Evolutionary conservation across 2,329 filamentous ascomycete genomes (phyloP), one percentile per base, ranked within the genome.

Genomic region (Fusarium keratoplasticum): DNA sequence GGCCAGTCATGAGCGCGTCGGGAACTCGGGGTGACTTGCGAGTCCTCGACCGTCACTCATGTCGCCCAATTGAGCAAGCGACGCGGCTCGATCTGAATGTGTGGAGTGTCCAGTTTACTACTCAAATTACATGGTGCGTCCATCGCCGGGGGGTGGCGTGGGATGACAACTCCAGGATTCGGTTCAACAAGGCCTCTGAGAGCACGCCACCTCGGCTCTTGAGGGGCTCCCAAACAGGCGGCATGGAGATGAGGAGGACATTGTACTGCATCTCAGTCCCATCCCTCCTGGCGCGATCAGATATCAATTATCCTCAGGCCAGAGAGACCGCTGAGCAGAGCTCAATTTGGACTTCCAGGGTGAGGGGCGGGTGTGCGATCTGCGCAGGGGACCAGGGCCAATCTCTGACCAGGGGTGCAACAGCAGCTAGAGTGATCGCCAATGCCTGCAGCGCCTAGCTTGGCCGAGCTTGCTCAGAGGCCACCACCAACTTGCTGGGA

Each of bases 171-270:
- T 75, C 66, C 42, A 73, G 64, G 67, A 69, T 71, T 70, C 55
- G 65, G 77, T 78, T 78, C 57, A 76, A 77, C 75, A 75, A 74
- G 72, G 55, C 66, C 70, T 77, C 58, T 73, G 54, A 68, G 54
- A 68, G 63, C 73, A 72, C 77, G 77, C 77, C 77, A 79, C 74
- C 73, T 79, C 77, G 77, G 77, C 70, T 79, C 74, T 66, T 78
- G 73, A 78, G 71, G 65, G 64, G 64, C 61, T 61, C 59, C 42
- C 47, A 74, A 66, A 69, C 75, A 64, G 69, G 67, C 36, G 59
- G 68, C 66, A 57, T 59, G 57, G 54, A 71, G 64, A 61, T 50
- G 50, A 61, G 58, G 66, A 70, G 55, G 61, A 62, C 67, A 72
- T 76, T 61, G 71, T 76, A 70, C 74, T 64, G 72, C 68, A 74